Evolutionary conservation across 2,329 filamentous ascomycete species (phyloP).

Genomic region (Pseudophaeomoniella oleicola): DNA sequence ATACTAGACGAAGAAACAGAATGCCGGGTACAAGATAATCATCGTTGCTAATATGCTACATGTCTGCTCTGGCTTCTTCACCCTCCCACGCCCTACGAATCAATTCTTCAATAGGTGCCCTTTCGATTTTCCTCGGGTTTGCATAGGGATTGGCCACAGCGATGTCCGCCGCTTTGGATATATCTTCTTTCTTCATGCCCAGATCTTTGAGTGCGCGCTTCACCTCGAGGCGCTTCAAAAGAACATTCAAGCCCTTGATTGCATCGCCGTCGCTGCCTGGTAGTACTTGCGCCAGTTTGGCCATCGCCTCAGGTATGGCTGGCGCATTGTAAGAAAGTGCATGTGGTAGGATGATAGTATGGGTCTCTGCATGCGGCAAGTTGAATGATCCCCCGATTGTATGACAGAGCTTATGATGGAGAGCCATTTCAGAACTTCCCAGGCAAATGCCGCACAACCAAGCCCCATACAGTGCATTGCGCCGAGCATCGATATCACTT

Average conservation of each 20-base stretch:
- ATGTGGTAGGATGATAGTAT: conserved; percentile 49
- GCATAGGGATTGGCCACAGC: conserved; percentile 44
- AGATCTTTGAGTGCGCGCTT: no score
- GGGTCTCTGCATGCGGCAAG: conserved; percentile 51
- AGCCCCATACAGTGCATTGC: conserved; percentile 44
- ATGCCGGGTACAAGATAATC: no score
- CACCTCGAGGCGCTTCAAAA: no score
- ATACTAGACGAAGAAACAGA: no score
- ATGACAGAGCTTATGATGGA: conserved; percentile 57
- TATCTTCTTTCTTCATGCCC: conserved; percentile 45
- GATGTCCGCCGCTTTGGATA: conserved; percentile 46
- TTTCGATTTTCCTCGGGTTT: conserved; percentile 43
- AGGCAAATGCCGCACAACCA: conserved; percentile 50
- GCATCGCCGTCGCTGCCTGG: conserved; percentile 45
- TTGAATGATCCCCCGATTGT: conserved; percentile 48
- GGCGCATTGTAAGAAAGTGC: conserved; percentile 49
- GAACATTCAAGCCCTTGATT: conserved; percentile 39
- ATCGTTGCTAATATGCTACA: no score
- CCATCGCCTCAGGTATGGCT: conserved; percentile 36
- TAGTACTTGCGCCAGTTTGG: conserved; percentile 35
- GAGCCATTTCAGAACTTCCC: conserved; percentile 45
- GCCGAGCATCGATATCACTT: conserved; percentile 29
- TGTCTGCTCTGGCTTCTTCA: conserved; percentile 38
- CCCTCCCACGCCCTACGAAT: conserved; percentile 48
- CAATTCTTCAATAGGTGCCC: conserved; percentile 36